A percentile compares a stretch with the other conserved stretches of the same genome.
Evolutionary conservation across 1,284 basidiomycete species (phyloP).

Genomic region (Porogramme epimiltina): DNA sequence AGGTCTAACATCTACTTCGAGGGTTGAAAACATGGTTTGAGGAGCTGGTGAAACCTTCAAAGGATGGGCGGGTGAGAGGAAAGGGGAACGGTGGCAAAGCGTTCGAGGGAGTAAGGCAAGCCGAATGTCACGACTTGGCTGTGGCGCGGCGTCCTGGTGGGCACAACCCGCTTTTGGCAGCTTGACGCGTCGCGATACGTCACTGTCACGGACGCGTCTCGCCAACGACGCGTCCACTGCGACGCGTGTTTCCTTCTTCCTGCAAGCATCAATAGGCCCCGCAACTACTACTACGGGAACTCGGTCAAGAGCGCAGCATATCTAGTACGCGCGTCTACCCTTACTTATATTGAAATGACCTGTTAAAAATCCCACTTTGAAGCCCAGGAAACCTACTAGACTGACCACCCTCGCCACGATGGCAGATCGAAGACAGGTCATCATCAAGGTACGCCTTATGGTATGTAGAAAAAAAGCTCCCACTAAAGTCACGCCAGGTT

Average conservation of each 20-base stretch:
- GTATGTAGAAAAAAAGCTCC: not conserved
- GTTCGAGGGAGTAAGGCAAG: not conserved
- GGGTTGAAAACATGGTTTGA: constrained; percentile 57
- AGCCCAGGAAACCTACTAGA: too few relatives aligned
- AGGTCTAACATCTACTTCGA: constrained; percentile 77
- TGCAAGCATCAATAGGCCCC: too few relatives aligned
- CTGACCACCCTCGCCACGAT: too few relatives aligned
- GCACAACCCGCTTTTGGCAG: constrained; percentile 8
- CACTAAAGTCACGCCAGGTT: constrained; percentile 46
- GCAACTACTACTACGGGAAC: too few relatives aligned
- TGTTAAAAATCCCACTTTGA: too few relatives aligned
- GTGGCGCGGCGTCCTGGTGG: not conserved
- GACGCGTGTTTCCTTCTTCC: not conserved
- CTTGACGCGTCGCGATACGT: constrained; percentile 28
- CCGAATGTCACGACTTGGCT: not conserved
- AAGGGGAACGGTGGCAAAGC: not conserved
- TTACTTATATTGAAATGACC: too few relatives aligned
- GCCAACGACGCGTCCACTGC: constrained; percentile 10
- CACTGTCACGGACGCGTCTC: not conserved
- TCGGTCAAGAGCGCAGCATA: too few relatives aligned
- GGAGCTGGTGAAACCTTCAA: too few relatives aligned
- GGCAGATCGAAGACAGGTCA: constrained; percentile 52
- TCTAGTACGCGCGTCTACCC: too few relatives aligned
- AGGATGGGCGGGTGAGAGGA: not conserved
- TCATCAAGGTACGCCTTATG: constrained; percentile 59